Conservation (phyloP, 129 eudicot species). For the Artemisia argyi region DNA sequence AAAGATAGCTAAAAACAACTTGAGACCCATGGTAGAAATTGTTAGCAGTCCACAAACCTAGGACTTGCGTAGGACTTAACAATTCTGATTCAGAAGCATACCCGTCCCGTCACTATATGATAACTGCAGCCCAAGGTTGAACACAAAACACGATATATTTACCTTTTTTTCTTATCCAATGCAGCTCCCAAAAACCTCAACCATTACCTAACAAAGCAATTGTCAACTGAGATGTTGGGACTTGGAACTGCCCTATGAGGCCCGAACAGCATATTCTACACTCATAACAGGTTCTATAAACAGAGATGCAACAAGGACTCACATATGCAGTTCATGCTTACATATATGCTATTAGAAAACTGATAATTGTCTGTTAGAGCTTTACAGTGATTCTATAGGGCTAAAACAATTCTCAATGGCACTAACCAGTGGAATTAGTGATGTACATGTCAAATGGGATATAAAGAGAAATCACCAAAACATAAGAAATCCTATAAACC, state of each 20-base stretch:
- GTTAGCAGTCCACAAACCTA: no score
- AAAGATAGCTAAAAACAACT: no score
- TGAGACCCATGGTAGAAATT: no score
- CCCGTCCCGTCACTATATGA: no score
- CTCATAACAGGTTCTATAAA: not conserved
- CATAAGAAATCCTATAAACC: not conserved
- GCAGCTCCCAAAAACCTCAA: not conserved
- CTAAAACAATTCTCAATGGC: not conserved
- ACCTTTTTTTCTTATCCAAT: not conserved
- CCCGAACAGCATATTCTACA: not conserved
- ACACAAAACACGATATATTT: not conserved
- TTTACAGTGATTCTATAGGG: not conserved
- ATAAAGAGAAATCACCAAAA: not conserved
- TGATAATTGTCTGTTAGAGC: not conserved
- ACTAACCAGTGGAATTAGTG: not conserved
- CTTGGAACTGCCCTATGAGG: not conserved
- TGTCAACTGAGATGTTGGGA: not conserved
- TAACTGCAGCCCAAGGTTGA: not conserved
- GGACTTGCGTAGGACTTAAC: no score
- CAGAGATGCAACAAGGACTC: not conserved
- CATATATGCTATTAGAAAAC: not conserved
- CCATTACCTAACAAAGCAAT: not conserved
- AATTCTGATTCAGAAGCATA: no score
- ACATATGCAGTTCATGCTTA: conserved; percentile 1
- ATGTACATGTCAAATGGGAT: not conserved